These are phyloP conservation scores for Bocquillonia castaneifolia DNA, from an alignment of 441 rosid genomes.

Conservation along the genomic window DNA sequence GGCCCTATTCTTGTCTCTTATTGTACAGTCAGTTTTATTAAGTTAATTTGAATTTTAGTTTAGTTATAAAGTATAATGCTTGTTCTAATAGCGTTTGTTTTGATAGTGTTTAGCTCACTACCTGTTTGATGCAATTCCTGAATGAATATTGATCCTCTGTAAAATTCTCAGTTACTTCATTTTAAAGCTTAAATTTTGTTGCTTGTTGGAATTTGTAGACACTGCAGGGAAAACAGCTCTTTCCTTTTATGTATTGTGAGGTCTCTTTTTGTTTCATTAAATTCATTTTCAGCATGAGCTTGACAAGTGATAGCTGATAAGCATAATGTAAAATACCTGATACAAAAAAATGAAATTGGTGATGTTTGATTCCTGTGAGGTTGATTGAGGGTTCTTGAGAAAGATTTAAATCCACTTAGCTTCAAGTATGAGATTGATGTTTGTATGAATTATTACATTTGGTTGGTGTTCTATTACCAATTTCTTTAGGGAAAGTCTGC, in stretches of 20 bases:
- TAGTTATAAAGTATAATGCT: neutral
- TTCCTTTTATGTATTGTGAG: neutral
- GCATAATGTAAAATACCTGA: neutral
- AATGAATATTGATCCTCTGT: slow-evolving; percentile 11
- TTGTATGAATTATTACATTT: neutral
- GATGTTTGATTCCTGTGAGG: neutral
- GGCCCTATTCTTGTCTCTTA: neutral
- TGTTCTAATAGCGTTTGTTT: neutral
- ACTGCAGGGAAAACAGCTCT: neutral
- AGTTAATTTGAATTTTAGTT: neutral
- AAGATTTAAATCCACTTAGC: neutral
- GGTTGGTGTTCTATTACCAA: neutral
- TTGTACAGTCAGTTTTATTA: neutral
- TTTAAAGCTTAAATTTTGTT: neutral
- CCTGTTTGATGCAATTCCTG: slow-evolving; percentile 53
- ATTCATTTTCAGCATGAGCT: neutral
- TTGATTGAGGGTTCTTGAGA: neutral
- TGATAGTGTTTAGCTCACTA: slow-evolving; percentile 16
- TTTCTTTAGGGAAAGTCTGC: slow-evolving; percentile 47
- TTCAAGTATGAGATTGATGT: neutral
- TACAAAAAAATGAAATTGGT: neutral
- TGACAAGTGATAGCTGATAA: neutral
- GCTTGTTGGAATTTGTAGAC: neutral
- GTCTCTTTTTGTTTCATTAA: neutral
- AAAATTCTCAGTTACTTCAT: neutral